Evolutionary conservation across 805 yeast species (phyloP).

Genomic region (Zygosaccharomyces bailii): DNA sequence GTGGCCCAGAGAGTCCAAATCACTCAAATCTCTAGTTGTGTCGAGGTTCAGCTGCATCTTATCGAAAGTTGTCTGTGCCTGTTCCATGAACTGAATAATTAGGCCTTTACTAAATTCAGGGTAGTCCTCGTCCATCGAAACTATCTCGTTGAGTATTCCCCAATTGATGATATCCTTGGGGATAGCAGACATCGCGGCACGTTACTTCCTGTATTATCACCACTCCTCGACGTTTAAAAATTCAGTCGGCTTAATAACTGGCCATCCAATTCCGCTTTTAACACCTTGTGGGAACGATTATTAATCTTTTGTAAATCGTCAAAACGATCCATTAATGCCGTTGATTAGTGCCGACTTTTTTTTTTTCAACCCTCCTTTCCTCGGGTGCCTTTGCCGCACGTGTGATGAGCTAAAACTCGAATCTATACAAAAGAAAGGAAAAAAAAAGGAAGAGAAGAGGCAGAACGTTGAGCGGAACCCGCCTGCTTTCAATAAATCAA

Average conservation of each 20-base stretch:
- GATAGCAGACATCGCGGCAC: slow-evolving; percentile 19
- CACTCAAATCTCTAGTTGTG: slow-evolving; percentile 45
- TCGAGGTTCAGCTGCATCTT: slow-evolving; percentile 54
- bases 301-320: background rate
- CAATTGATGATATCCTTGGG: slow-evolving; percentile 73
- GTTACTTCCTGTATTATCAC: background rate
- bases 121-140: slow-evolving; percentile 95
- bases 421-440: background rate
- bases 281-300: background rate
- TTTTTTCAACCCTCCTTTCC: background rate
- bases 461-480: background rate
- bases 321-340: background rate
- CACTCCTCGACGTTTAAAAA: background rate
- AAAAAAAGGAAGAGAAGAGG: background rate
- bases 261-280: background rate
- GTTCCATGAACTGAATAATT: slow-evolving; percentile 82
- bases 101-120: slow-evolving; percentile 81
- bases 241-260: background rate
- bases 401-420: background rate
- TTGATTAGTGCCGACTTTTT: background rate
- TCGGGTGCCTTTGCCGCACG: background rate
- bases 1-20: slow-evolving; percentile 78
- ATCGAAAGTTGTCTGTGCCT: slow-evolving; percentile 74
- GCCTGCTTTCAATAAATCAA: background rate
- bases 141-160: slow-evolving; percentile 81